Evolutionary conservation across 306 rosid species (phyloP), one percentile per base, ranked within the genome.

Genomic region (Gynostemma pentaphyllum): DNA sequence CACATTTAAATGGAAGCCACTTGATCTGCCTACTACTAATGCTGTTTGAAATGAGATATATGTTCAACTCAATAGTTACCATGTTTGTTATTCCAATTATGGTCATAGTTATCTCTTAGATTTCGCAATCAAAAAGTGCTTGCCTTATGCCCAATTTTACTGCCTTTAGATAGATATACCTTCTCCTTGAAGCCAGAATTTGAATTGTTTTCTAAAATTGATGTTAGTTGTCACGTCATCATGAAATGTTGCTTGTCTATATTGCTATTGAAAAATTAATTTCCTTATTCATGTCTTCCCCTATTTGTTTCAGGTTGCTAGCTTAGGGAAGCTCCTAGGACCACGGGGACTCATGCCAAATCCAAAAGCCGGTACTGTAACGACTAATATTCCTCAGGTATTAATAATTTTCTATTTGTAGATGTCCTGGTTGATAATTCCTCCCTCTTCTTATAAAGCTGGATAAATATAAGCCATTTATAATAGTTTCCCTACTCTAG

Each of bases 341-440:
- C 99, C 99, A 42, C 85, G 99, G 72, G 99, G 99, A 57, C 87
- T 92, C 77, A 92, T 92, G 96, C 99, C 99, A 47, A 92, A 92
- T 83, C 99, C 99, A 1, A 92, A 92, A 82, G 99, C 94, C 65
- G 99, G 99, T 62, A 92, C 96, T 4, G 99, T 92, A 41, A 81
- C 99, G 1, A 73, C 99, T 14, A 92, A 92, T 49, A 84, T 92
- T 26, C 94, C 95, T 72, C 96, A 86, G 99, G 95, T 92, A 79
- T 27, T 10, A 7, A 23, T 7, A 9, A 6, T 19, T 14, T 28
- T 24, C 3, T 39, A 36, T 15, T 11, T 5, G 34, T 22, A 32
- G 7, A 7, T 2, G 7, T 32, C n/a, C n/a, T n/a, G n/a, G n/a
- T n/a, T n/a, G n/a, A n/a, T n/a, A n/a, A n/a, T n/a, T n/a, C n/a